These are phyloP conservation scores for Aureobasidium mangrovei DNA, from an alignment of 2,329 filamentous ascomycete species.

Conservation along the genomic window DNA sequence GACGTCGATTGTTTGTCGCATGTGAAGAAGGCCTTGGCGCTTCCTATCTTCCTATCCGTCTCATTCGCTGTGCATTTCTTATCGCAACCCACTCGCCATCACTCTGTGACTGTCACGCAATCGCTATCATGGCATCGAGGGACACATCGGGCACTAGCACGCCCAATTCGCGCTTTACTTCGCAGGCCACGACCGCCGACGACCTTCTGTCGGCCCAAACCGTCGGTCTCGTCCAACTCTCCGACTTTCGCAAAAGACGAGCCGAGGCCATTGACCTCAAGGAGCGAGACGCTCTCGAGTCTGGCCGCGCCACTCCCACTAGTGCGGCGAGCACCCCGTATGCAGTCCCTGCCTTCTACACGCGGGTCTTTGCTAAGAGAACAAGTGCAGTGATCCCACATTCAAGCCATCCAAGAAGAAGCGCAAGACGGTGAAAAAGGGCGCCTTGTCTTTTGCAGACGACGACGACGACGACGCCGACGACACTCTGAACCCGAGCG, in stretches of 20 bases:
- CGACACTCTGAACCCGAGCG: not conserved
- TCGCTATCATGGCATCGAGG: constrained; percentile 15
- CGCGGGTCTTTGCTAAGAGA: constrained; percentile 39
- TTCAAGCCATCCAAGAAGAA: constrained; percentile 51
- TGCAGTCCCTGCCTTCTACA: constrained; percentile 18
- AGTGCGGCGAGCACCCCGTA: constrained; percentile 46
- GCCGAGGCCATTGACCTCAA: constrained; percentile 90
- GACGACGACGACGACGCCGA: constrained; percentile 44
- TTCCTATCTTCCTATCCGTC: not conserved
- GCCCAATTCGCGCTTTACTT: constrained; percentile 53
- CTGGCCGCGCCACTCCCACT: constrained; percentile 37
- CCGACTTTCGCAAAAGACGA: constrained; percentile 91
- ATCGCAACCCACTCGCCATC: not conserved
- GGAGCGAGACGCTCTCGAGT: constrained; percentile 11
- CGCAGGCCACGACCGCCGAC: constrained; percentile 67
- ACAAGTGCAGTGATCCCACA: constrained; percentile 48
- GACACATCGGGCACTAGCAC: constrained; percentile 18
- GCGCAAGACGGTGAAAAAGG: constrained; percentile 43
- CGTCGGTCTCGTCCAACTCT: constrained; percentile 82
- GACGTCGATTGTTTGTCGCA: not conserved
- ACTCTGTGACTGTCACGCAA: not conserved
- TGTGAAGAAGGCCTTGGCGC: constrained; percentile 10
- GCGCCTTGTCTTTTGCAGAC: constrained; percentile 58
- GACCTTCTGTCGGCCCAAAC: constrained; percentile 78
- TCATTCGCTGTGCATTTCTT: not conserved